These are phyloP conservation scores for Backusella tuberculispora DNA, from an alignment of 192 early-diverging fungal species.

Conservation along the genomic window DNA sequence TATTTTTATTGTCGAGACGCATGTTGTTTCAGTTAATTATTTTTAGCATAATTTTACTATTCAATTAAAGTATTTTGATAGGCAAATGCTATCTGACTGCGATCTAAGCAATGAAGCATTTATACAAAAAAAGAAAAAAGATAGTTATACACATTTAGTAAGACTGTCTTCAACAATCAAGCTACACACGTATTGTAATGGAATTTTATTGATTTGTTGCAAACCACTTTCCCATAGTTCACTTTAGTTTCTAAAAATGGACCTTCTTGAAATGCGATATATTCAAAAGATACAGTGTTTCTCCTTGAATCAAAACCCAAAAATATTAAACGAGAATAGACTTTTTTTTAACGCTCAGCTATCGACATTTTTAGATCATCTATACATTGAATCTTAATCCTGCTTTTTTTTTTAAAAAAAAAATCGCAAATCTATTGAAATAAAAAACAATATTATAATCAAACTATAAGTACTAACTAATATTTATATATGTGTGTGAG, in stretches of 20 bases:
- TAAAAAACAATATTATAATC: too few relatives aligned
- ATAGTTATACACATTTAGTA: neutral
- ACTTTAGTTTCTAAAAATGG: neutral
- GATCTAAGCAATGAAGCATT: too few relatives aligned
- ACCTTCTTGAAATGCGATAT: neutral
- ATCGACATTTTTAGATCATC: too few relatives aligned
- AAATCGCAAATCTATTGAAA: too few relatives aligned
- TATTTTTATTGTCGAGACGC: slow-evolving; percentile 2
- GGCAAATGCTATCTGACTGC: neutral
- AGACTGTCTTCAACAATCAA: neutral
- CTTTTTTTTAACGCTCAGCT: neutral
- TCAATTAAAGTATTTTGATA: neutral
- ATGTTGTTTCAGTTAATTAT: slow-evolving; percentile 8
- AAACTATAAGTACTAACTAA: too few relatives aligned
- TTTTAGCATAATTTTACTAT: neutral
- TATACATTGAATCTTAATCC: too few relatives aligned
- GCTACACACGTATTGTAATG: neutral
- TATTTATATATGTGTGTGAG: too few relatives aligned
- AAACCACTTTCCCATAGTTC: neutral
- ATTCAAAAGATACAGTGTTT: neutral
- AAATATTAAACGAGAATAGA: neutral
- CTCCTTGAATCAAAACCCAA: neutral
- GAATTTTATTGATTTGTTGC: neutral
- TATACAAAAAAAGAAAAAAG: too few relatives aligned
- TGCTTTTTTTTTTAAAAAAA: too few relatives aligned